A percentile compares a stretch with the other conserved stretches of the same genome.
Conservation (phyloP, 306 rosid genomes). For the Canavalia gladiata region DNA sequence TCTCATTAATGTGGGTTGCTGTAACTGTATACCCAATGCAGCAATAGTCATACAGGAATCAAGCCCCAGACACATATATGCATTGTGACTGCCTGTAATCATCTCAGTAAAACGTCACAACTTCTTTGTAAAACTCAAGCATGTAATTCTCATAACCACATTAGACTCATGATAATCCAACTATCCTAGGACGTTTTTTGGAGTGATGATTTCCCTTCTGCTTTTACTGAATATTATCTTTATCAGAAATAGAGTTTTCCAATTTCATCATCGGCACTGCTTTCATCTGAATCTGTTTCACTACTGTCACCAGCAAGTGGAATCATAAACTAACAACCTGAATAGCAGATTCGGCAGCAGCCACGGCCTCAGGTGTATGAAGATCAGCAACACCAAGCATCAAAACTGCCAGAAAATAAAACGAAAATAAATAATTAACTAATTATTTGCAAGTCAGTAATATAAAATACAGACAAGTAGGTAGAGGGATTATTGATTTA, state of each 20-base stretch:
- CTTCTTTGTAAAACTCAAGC: neutral
- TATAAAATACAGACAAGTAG: neutral
- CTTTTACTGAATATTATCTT: constrained; percentile 31
- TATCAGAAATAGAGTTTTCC: constrained; percentile 42
- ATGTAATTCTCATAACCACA: neutral
- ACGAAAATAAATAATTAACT: constrained; percentile 2
- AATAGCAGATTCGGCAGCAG: constrained; percentile 88
- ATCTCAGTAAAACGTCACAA: neutral
- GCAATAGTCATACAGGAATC: neutral
- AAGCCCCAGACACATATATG: neutral
- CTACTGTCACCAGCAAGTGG: constrained; percentile 58
- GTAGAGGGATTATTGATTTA: neutral
- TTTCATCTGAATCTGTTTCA: constrained; percentile 65
- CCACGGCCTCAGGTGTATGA: constrained; percentile 85
- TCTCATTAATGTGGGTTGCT: neutral
- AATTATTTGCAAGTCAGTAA: too few relatives aligned
- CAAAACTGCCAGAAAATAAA: constrained; percentile 62
- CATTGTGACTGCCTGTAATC: constrained; percentile 1
- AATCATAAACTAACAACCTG: constrained; percentile 64
- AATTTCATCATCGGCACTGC: constrained; percentile 46
- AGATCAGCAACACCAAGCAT: constrained; percentile 94
- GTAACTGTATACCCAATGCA: neutral
- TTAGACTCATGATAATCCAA: constrained; percentile 61
- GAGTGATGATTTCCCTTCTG: constrained; percentile 48
- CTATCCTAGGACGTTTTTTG: constrained; percentile 65